A percentile compares a stretch with the other conserved stretches of the same genome.
Evolutionary conservation across 305 asterid species (phyloP).

Genomic region (Coffea humblotiana): DNA sequence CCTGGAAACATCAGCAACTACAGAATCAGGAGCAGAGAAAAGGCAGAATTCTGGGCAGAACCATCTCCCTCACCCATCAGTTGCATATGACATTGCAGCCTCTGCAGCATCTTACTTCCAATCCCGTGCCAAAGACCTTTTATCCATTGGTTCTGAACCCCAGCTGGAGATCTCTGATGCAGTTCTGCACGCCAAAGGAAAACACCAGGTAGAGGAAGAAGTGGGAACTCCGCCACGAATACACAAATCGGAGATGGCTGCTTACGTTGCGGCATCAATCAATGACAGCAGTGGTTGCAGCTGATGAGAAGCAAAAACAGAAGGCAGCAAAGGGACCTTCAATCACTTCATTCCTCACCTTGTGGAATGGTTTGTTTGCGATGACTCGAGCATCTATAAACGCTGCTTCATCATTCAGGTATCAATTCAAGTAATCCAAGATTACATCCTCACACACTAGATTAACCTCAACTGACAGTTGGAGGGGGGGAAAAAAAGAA

Average conservation of each 20-base stretch:
- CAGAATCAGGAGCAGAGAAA: constrained; percentile 11
- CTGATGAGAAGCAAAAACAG: constrained; percentile 67
- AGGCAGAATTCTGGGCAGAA: constrained; percentile 22
- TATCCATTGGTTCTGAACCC: constrained; percentile 32
- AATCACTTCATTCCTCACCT: constrained; percentile 76
- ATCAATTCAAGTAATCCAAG: constrained; percentile 15
- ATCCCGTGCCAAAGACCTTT: constrained; percentile 42
- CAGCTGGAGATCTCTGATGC: constrained; percentile 15
- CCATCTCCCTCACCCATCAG: constrained; percentile 30
- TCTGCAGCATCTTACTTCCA: constrained; percentile 77
- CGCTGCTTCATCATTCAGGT: constrained; percentile 86
- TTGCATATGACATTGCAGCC: constrained; percentile 81
- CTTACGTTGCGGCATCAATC: constrained; percentile 75
- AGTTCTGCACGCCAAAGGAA: constrained; percentile 2
- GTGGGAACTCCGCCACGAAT: constrained; percentile 16
- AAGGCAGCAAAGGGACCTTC: constrained; percentile 79
- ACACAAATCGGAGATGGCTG: constrained; percentile 68
- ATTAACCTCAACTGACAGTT: background rate
- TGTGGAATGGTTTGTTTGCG: constrained; percentile 91
- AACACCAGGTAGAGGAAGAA: constrained; percentile 25
- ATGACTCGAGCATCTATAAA: constrained; percentile 62
- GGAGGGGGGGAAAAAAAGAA: background rate
- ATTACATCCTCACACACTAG: background rate
- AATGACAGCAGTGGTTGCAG: constrained; percentile 91
- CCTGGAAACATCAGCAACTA: constrained; percentile 9